Conservation (phyloP, 495 filamentous ascomycete species). For the Pyrenula aspistea region DNA sequence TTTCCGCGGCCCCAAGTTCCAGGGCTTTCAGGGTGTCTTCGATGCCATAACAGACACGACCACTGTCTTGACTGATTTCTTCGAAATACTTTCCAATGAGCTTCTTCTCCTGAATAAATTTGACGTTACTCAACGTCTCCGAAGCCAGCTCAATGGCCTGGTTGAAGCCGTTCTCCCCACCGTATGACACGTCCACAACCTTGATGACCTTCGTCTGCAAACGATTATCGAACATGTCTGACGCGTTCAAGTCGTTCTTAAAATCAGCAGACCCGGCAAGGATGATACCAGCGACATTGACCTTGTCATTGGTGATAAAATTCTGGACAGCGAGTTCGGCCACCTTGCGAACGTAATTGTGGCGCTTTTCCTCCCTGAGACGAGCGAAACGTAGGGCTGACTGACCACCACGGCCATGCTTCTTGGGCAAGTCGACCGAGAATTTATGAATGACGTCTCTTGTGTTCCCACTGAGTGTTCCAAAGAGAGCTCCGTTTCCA, state of each 20-base stretch:
- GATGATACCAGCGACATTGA: slow-evolving; percentile 90
- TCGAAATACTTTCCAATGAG: slow-evolving; percentile 97
- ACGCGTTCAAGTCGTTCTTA: slow-evolving; percentile 97
- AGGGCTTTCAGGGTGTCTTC: slow-evolving; percentile 97
- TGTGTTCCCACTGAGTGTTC: slow-evolving; percentile 92
- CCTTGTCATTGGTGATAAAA: slow-evolving; percentile 95
- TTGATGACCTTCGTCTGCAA: slow-evolving; percentile 94
- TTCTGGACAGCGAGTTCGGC: slow-evolving; percentile 96
- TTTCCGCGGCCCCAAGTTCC: slow-evolving; percentile 90
- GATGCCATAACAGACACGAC: slow-evolving; percentile 92
- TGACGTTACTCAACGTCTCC: slow-evolving; percentile 97
- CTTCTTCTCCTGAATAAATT: slow-evolving; percentile 99
- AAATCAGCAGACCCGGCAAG: slow-evolving; percentile 96
- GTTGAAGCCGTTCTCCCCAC: slow-evolving; percentile 98
- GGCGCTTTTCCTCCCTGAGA: slow-evolving; percentile 98
- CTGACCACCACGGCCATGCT: slow-evolving; percentile 99
- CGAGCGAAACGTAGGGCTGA: slow-evolving; percentile 97
- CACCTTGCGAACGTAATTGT: slow-evolving; percentile 99
- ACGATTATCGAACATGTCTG: slow-evolving; percentile 90
- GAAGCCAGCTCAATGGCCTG: slow-evolving; percentile 92
- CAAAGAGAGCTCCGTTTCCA: slow-evolving; percentile 93
- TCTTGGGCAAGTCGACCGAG: slow-evolving; percentile 93
- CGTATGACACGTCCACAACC: slow-evolving; percentile 95
- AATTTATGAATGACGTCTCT: slow-evolving; percentile 96
- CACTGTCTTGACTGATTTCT: slow-evolving; percentile 93